Conservation (phyloP, 1,284 basidiomycete genomes). For the Thelephora terrestris region DNA sequence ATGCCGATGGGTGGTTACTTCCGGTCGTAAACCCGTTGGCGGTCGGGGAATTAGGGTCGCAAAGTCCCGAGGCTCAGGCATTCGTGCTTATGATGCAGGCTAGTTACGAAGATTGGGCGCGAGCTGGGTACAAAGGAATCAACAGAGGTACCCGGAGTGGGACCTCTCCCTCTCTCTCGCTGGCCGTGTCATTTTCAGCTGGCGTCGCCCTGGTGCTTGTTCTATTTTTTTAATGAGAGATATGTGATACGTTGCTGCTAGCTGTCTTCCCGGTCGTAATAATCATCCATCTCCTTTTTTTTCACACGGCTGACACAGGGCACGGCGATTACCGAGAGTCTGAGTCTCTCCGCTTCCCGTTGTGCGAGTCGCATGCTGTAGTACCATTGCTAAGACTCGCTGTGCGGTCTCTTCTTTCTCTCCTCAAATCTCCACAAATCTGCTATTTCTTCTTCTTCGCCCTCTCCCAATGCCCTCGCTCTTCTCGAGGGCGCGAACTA, state of each 20-base stretch:
- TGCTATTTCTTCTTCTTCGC: neutral
- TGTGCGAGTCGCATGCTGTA: too few species aligned
- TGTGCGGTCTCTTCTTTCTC: too few species aligned
- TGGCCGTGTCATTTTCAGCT: neutral
- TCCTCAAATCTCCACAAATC: too few species aligned
- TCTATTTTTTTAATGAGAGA: too few species aligned
- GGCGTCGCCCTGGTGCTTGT: neutral
- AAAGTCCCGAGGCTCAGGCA: constrained; percentile 44
- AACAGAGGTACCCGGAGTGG: constrained; percentile 12
- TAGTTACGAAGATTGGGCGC: constrained; percentile 40
- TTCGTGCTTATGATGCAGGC: constrained; percentile 46
- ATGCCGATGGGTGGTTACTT: constrained; percentile 37
- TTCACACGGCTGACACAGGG: too few species aligned
- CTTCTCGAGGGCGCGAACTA: constrained; percentile 46
- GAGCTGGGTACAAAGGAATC: constrained; percentile 26
- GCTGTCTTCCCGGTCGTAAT: too few species aligned
- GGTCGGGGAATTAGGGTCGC: constrained; percentile 25
- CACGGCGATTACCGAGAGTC: too few species aligned
- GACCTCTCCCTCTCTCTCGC: neutral
- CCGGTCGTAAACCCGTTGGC: constrained; percentile 44
- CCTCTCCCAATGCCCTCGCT: constrained; percentile 39
- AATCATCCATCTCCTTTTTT: too few species aligned
- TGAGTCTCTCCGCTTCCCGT: too few species aligned
- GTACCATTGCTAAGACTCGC: too few species aligned
- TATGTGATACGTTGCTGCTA: too few species aligned